Base-by-base conservation (phyloP, 306 rosid genomes). In the Fragaria ananassa region DNA sequence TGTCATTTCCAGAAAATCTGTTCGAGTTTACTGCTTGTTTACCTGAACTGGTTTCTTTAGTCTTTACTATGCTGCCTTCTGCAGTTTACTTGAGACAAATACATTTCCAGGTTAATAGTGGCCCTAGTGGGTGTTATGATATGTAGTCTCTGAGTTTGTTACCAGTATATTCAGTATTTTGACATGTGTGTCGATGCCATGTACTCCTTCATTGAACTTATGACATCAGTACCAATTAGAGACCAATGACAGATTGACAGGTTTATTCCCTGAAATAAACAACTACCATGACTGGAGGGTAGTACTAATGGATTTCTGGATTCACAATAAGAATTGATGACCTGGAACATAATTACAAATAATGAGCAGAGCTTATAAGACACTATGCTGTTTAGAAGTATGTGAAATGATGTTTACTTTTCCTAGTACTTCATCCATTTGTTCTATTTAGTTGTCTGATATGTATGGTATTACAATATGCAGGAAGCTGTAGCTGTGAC, bases 401-500 rank as follows among this genome's bases (percentile, higher is more conserved):
- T 57, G 29, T 29, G 19, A 61, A 61, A 63, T 63, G 45, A 37
- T 31, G n/a, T 13, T 62, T 11, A 10, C 25, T 25, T 25, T 25
- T 25, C 25, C 25, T 25, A 25, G 42, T 63, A 31, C 21, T 51
- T 6, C 44, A 19, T 31, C 25, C 31, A 11, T 25, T 49, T 50
- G n/a, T 69, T 39, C 19, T 23, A 70, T 75, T 46, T 12, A 11
- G 65, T 62, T 77, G 54, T 71, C 10, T 78, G 75, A 71, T 70
- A 2, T 41, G 44, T 77, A n/a, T 54, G n/a, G 11, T n/a, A 53
- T 53, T 68, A 54, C 46, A 49, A 78, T 78, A 19, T 71, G 82
- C 90, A 93, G 98, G 96, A 91, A 85, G 93, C 96, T 75, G 97
- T 91, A 23, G 98, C 94, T 75, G 87, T 87, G 64, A 91, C 94